Percentiles rank a stretch among this genome's conserved stretches.
These are phyloP conservation scores for Symbiodinium natans DNA, from an alignment of 73 alveolate genomes.

Conservation along the genomic window DNA sequence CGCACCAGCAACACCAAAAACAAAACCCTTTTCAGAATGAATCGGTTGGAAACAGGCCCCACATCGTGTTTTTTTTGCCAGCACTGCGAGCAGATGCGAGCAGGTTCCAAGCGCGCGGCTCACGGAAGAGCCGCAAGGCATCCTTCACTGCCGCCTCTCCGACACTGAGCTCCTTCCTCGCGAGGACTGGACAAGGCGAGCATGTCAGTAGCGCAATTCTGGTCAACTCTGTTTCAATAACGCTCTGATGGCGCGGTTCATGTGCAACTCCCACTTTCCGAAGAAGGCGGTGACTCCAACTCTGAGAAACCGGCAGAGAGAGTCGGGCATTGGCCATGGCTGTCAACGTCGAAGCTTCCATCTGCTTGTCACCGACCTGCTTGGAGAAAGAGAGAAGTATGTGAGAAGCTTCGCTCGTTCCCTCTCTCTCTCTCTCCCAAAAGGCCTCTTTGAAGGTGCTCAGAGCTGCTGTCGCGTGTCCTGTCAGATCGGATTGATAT, in stretches of 20 bases:
- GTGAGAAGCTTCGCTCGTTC: background rate
- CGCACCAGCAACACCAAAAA: too few species aligned
- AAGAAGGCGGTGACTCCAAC: too few species aligned
- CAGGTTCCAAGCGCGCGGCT: background rate
- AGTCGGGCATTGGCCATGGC: slow-evolving; percentile 57
- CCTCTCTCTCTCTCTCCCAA: background rate
- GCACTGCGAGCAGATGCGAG: too few species aligned
- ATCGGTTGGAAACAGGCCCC: too few species aligned
- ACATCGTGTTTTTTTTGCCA: too few species aligned
- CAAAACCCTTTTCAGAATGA: too few species aligned
- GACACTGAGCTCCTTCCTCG: slow-evolving; percentile 68
- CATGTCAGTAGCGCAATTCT: too few species aligned
- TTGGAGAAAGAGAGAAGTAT: background rate
- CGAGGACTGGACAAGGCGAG: too few species aligned
- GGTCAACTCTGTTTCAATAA: too few species aligned
- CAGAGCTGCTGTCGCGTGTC: slow-evolving; percentile 62
- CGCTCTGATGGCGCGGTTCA: too few species aligned
- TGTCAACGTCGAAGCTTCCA: slow-evolving; percentile 49
- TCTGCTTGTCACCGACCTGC: slow-evolving; percentile 69
- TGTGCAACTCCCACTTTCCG: too few species aligned
- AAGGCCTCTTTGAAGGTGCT: slow-evolving; percentile 33
- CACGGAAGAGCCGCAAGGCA: slow-evolving; percentile 69
- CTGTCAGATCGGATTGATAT: too few species aligned
- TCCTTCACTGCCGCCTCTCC: slow-evolving; percentile 49
- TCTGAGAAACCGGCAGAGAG: slow-evolving; percentile 1